Conservation (phyloP, 31 red algal genomes). For the Odonthalia washingtoniensis region DNA sequence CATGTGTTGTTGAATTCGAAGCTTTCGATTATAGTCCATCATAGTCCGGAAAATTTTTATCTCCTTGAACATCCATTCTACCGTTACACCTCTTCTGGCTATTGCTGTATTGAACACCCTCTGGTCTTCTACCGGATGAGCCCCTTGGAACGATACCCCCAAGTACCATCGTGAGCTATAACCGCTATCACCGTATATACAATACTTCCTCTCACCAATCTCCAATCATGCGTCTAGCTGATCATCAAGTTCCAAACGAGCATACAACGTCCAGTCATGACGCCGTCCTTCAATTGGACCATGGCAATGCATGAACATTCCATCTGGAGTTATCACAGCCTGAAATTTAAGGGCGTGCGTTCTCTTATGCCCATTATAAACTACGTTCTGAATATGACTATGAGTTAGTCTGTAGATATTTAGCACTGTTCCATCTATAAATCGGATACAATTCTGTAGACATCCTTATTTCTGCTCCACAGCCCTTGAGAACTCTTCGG, state of each 20-base stretch:
- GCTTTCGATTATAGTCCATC: conserved; percentile 32
- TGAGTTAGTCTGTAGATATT: not conserved
- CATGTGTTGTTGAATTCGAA: conserved; percentile 11
- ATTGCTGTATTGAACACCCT: too few relatives aligned
- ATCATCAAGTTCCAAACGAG: not conserved
- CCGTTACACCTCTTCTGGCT: conserved; percentile 19
- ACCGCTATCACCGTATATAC: too few relatives aligned
- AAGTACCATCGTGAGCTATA: conserved; percentile 12
- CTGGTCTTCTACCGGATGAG: not conserved
- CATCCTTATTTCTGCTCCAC: not conserved
- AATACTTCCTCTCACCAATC: not conserved
- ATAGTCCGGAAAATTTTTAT: conserved; percentile 20
- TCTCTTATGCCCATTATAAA: conserved; percentile 34
- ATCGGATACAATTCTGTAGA: not conserved
- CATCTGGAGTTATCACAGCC: conserved; percentile 9
- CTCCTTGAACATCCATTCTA: conserved; percentile 56
- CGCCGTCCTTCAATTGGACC: conserved; percentile 16
- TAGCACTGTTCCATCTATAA: conserved; percentile 30
- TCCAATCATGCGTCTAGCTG: conserved; percentile 2
- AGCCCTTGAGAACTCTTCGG: not conserved
- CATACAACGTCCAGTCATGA: conserved; percentile 34
- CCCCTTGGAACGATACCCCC: conserved; percentile 5
- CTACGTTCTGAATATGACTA: not conserved
- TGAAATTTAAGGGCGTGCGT: conserved; percentile 30
- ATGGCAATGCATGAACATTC: not conserved